phyloP scores from a whole-genome alignment of 495 filamentous ascomycete species.

The Talaromyces thailandensis region DNA sequence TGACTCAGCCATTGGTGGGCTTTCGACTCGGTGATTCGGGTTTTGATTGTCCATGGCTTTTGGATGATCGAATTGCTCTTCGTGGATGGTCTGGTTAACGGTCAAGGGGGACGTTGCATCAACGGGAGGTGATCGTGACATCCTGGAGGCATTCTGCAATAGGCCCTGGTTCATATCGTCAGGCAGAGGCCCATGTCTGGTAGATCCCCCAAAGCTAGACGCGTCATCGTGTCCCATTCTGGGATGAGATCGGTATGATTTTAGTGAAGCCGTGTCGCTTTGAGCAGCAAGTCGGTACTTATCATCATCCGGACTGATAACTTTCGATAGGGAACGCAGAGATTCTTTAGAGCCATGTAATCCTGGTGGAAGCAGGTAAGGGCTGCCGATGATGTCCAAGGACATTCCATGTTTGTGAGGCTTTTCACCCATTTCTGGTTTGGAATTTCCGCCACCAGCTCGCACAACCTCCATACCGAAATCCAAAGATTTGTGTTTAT shows the following conservation, averaged over 20 bases:
- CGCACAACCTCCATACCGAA: slow-evolving; percentile 65
- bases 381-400: slow-evolving; percentile 62
- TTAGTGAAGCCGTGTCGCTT: slow-evolving; percentile 50
- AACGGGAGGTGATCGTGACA: slow-evolving; percentile 50
- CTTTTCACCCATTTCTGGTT: slow-evolving; percentile 28
- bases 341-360: slow-evolving; percentile 75
- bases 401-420: slow-evolving; percentile 61
- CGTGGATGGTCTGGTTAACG: not conserved
- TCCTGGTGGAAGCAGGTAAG: slow-evolving; percentile 82
- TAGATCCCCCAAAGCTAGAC: slow-evolving; percentile 53
- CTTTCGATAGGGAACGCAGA: slow-evolving; percentile 71
- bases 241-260: slow-evolving; percentile 40
- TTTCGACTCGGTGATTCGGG: not conserved
- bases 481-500: slow-evolving; percentile 87
- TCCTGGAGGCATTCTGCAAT: slow-evolving; percentile 52
- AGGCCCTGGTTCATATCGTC: slow-evolving; percentile 54
- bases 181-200: slow-evolving; percentile 25
- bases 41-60: not conserved
- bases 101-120: slow-evolving; percentile 1
- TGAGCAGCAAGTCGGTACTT: slow-evolving; percentile 67
- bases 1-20: not conserved
- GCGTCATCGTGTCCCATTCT: slow-evolving; percentile 45
- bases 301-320: slow-evolving; percentile 61
- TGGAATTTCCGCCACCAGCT: slow-evolving; percentile 12
- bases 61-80: not conserved